These are phyloP conservation scores for Candida lessepsii DNA, from an alignment of 805 yeast genomes.

Conservation along the genomic window DNA sequence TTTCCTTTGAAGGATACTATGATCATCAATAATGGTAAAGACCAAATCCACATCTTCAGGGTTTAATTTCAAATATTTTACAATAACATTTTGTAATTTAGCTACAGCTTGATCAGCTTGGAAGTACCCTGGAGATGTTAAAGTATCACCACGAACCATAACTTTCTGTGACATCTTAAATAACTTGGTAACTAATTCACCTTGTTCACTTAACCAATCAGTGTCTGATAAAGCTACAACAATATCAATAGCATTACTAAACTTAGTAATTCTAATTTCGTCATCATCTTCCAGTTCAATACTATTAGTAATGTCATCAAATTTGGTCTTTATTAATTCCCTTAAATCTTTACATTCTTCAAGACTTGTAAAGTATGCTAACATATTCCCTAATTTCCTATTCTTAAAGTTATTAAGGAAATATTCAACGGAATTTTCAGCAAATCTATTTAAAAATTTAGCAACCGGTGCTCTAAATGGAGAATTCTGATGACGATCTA, in stretches of 20 bases:
- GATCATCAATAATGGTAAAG: slow-evolving; percentile 30
- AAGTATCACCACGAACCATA: slow-evolving; percentile 36
- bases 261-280: slow-evolving; percentile 58
- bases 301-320: slow-evolving; percentile 48
- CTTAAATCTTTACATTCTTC: slow-evolving; percentile 58
- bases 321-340: slow-evolving; percentile 50
- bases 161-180: slow-evolving; percentile 27
- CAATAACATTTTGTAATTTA: slow-evolving; percentile 50
- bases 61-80: slow-evolving; percentile 26
- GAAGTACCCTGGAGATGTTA: slow-evolving; percentile 62
- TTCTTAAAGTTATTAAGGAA: slow-evolving; percentile 66
- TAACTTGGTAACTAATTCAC: slow-evolving; percentile 42
- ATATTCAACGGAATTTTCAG: slow-evolving; percentile 68
- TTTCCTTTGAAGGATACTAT: slow-evolving; percentile 46
- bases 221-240: slow-evolving; percentile 50
- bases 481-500: slow-evolving; percentile 80
- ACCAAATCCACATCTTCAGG: slow-evolving; percentile 26
- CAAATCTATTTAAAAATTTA: slow-evolving; percentile 78
- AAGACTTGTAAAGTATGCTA: slow-evolving; percentile 62
- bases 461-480: slow-evolving; percentile 93
- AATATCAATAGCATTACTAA: slow-evolving; percentile 73
- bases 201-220: slow-evolving; percentile 60
- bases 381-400: slow-evolving; percentile 61
- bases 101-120: slow-evolving; percentile 69
- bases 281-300: slow-evolving; percentile 48